phyloP scores from a whole-genome alignment of 306 rosid species.

The peach (Prunus persica) region Prunus_persica_NCBIv2 NC_034015.1:20410501-20411000 shows the following conservation, averaged over 20 bases:
- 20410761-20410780: conserved; percentile 48
- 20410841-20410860: conserved; percentile 47
- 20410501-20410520: conserved; percentile 98
- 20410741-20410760: conserved; percentile 44
- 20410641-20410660: conserved; percentile 74
- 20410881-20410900: conserved; percentile 36
- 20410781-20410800: conserved; percentile 57
- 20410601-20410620: conserved; percentile 89
- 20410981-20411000: conserved; percentile 99
- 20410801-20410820: conserved; percentile 50
- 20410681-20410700: conserved; percentile 60
- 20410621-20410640: conserved; percentile 62
- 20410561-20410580: conserved; percentile 64
- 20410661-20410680: conserved; percentile 56
- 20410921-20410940: conserved; percentile 52
- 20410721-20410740: conserved; percentile 45
- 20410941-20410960: conserved; percentile 42
- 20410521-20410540: conserved; percentile 90
- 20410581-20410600: conserved; percentile 80
- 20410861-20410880: conserved; percentile 39
- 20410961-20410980: conserved; percentile 80
- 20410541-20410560: conserved; percentile 50
- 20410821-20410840: conserved; percentile 39
- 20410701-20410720: conserved; percentile 40
- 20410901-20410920: conserved; percentile 46